Evolutionary conservation across 2,329 filamentous ascomycete genomes (phyloP).

Genomic region (Xylariaceae sp.): DNA sequence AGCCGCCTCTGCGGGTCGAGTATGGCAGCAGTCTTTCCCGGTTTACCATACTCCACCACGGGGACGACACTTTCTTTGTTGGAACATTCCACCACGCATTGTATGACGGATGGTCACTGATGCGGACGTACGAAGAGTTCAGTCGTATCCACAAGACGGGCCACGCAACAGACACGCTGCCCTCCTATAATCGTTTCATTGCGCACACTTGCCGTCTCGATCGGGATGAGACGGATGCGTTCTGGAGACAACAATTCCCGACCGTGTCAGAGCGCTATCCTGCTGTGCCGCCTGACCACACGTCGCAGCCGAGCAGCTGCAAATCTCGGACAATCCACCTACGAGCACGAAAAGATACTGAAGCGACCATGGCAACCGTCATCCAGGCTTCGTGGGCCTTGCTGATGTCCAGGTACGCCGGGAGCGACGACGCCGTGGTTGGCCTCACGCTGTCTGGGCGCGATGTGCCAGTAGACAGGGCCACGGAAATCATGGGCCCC

Average conservation of each 20-base stretch:
- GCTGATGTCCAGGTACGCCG: conserved; percentile 5
- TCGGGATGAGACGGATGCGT: background rate
- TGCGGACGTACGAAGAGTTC: conserved; percentile 3
- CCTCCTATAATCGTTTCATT: conserved; percentile 8
- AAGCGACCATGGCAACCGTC: conserved; percentile 7
- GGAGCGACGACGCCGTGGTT: conserved; percentile 7
- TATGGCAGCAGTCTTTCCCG: too few species aligned
- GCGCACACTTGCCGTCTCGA: background rate
- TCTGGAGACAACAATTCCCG: conserved; percentile 1
- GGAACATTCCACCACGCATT: conserved; percentile 9
- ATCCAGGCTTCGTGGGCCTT: conserved; percentile 10
- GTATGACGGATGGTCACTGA: conserved; percentile 8
- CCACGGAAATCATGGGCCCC: conserved; percentile 5
- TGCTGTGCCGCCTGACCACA: conserved; percentile 1
- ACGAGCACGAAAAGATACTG: background rate
- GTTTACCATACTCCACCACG: too few species aligned
- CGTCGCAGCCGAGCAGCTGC: conserved; percentile 3
- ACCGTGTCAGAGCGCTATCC: too few species aligned
- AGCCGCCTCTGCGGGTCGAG: too few species aligned
- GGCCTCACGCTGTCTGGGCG: conserved; percentile 5
- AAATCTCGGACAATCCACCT: background rate
- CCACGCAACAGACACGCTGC: background rate
- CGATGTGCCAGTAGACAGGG: conserved; percentile 1
- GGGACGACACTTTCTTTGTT: conserved; percentile 2
- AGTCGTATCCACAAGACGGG: conserved; percentile 1